A percentile compares a stretch with the other conserved stretches of the same genome.
These are phyloP conservation scores for Mimosa pudica DNA, from an alignment of 306 rosid genomes.

Conservation along the genomic window DNA sequence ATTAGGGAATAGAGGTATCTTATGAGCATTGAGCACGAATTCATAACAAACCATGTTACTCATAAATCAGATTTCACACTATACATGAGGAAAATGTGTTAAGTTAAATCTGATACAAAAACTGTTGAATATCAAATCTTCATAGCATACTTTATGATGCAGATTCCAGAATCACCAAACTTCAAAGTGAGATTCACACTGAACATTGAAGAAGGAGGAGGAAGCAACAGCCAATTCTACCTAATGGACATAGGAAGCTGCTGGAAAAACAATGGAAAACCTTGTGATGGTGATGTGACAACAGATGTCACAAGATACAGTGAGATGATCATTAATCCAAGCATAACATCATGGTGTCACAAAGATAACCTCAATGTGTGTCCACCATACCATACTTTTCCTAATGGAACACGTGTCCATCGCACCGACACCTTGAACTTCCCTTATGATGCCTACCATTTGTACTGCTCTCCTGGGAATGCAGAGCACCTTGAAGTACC, in stretches of 20 bases:
- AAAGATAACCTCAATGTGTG: conserved; percentile 38
- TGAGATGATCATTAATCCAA: conserved; percentile 58
- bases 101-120: not conserved
- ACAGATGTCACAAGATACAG: conserved; percentile 57
- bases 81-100: not conserved
- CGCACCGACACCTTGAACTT: conserved; percentile 44
- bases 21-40: too few species aligned
- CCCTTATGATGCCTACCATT: conserved; percentile 60
- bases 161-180: conserved; percentile 76
- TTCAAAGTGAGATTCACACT: conserved; percentile 54
- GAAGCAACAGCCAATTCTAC: conserved; percentile 58
- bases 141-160: conserved; percentile 6
- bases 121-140: not conserved
- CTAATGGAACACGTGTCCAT: conserved; percentile 48
- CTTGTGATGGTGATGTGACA: conserved; percentile 56
- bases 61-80: not conserved
- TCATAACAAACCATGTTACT: not conserved
- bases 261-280: conserved; percentile 57
- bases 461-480: conserved; percentile 65
- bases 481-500: conserved; percentile 49
- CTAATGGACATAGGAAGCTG: conserved; percentile 63
- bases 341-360: conserved; percentile 43
- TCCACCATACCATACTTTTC: conserved; percentile 61
- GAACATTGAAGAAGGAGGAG: conserved; percentile 52
- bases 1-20: too few species aligned